These are phyloP conservation scores for Lasiodiplodia sp. DNA, from an alignment of 2,329 filamentous ascomycete genomes.

Conservation along the genomic window DNA sequence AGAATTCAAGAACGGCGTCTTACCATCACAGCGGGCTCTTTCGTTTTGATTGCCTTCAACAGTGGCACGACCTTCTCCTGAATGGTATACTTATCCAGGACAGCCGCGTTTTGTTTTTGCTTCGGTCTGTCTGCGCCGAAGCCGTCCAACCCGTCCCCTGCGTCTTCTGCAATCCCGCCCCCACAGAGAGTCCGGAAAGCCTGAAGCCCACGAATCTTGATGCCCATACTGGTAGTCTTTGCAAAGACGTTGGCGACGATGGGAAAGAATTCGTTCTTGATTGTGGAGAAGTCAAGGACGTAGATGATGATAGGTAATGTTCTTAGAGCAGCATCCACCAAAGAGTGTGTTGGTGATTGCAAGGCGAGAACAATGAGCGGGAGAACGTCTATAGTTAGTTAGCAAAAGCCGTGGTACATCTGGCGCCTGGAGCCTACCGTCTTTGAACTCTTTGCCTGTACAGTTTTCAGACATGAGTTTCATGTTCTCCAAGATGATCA, in stretches of 20 bases:
- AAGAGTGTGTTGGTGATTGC: conserved; percentile 85
- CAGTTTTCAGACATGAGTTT: conserved; percentile 78
- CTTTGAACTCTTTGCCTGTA: conserved; percentile 91
- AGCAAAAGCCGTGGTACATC: neutral
- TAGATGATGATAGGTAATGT: conserved; percentile 82
- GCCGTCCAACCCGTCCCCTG: conserved; percentile 77
- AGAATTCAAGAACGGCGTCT: conserved; percentile 26
- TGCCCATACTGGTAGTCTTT: conserved; percentile 89
- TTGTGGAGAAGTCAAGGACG: conserved; percentile 91
- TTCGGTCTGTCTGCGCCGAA: conserved; percentile 63
- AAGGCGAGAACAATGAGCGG: conserved; percentile 85
- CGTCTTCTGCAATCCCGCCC: conserved; percentile 62
- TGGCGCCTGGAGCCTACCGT: conserved; percentile 64
- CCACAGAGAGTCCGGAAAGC: conserved; percentile 91
- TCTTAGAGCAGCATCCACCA: conserved; percentile 85
- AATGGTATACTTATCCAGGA: conserved; percentile 96
- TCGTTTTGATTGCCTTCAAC: conserved; percentile 93
- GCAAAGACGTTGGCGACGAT: conserved; percentile 90
- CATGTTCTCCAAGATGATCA: conserved; percentile 89
- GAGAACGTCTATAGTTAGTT: conserved; percentile 72
- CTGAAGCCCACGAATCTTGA: conserved; percentile 91
- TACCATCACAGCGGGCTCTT: conserved; percentile 93
- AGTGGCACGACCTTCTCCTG: conserved; percentile 96
- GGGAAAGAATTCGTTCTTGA: conserved; percentile 96
- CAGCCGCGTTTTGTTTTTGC: conserved; percentile 73